These are phyloP conservation scores for Macadamia integrifolia DNA, from an alignment of 164 flowering plant species.

Conservation along the genomic window DNA sequence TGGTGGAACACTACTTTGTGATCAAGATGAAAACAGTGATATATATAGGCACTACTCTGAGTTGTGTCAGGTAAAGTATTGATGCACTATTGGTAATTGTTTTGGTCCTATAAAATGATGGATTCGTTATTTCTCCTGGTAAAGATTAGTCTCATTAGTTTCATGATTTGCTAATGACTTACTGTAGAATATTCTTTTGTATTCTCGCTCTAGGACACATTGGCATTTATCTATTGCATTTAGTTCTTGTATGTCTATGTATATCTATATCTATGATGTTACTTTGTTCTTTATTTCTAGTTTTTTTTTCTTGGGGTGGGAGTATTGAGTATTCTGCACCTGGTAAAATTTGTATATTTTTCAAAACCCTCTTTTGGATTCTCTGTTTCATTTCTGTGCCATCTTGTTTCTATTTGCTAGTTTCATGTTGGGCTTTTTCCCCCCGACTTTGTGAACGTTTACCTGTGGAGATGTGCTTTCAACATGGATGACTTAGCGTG, in stretches of 20 bases:
- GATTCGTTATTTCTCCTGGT: too few species aligned
- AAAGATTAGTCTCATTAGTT: too few species aligned
- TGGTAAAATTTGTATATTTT: too few species aligned
- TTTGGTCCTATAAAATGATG: neutral
- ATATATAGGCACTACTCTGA: conserved; percentile 80
- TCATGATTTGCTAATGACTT: too few species aligned
- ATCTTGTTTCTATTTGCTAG: neutral
- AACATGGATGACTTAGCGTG: neutral
- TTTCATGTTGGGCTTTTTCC: too few species aligned
- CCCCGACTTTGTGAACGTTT: too few species aligned
- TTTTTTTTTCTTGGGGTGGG: too few species aligned
- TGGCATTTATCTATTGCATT: neutral
- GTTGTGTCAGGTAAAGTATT: conserved; percentile 62
- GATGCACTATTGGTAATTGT: conserved; percentile 1
- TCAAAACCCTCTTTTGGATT: neutral
- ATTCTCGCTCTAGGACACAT: neutral
- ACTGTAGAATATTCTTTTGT: neutral
- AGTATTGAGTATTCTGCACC: too few species aligned
- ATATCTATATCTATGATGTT: too few species aligned
- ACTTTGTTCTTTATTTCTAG: too few species aligned
- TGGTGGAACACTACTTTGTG: conserved; percentile 74
- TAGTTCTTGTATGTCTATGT: too few species aligned
- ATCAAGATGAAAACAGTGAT: conserved; percentile 86
- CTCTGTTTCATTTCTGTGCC: neutral
- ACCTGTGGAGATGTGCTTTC: neutral